Conservation (phyloP, 306 rosid species). For the Prosopis cineraria region DNA sequence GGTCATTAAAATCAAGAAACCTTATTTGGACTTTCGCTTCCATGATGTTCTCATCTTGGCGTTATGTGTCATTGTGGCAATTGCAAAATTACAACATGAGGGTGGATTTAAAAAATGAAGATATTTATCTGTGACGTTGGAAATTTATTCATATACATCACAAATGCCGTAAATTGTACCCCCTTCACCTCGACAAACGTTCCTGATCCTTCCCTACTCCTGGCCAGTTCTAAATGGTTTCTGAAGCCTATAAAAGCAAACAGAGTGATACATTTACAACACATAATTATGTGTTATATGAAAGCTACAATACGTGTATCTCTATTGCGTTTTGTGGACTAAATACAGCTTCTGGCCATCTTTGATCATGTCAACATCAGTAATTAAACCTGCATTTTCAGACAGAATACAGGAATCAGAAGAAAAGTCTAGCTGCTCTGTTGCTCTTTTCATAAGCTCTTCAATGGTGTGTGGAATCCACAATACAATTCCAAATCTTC, state of each 20-base stretch:
- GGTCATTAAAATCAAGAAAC: too few species aligned
- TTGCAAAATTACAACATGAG: background rate
- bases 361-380: slow-evolving; percentile 63
- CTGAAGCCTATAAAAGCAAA: background rate
- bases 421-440: slow-evolving; percentile 52
- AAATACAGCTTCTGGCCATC: slow-evolving; percentile 80
- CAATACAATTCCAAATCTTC: slow-evolving; percentile 67
- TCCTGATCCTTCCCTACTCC: background rate
- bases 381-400: slow-evolving; percentile 87
- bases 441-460: slow-evolving; percentile 60
- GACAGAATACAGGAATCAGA: slow-evolving; percentile 55
- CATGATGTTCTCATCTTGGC: too few species aligned
- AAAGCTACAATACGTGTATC: slow-evolving; percentile 14
- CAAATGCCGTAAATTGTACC: background rate
- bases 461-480: slow-evolving; percentile 73
- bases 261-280: slow-evolving; percentile 6
- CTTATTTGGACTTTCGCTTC: too few species aligned
- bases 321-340: slow-evolving; percentile 46
- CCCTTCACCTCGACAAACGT: background rate
- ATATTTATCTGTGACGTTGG: background rate
- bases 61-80: background rate
- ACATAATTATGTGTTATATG: background rate
- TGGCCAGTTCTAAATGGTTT: background rate
- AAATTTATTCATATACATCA: background rate
- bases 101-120: background rate